A percentile compares a stretch with the other conserved stretches of the same genome.
Conservation (phyloP, 2,329 filamentous ascomycete genomes). For the Trichoderma citrinoviride region DNA sequence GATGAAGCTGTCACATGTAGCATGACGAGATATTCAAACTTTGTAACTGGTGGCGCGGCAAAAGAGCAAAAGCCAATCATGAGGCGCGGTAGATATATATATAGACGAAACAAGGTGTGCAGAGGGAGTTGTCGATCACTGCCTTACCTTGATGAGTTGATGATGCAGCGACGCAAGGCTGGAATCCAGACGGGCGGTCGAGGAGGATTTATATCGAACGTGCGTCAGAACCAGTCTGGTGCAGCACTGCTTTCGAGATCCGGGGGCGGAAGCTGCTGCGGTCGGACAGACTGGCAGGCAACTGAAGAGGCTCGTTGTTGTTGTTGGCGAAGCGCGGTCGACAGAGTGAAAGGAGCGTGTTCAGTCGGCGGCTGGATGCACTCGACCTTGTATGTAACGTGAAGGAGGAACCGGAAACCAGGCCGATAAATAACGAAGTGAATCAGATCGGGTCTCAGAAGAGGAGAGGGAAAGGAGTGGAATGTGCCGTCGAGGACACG, state of each 20-base stretch:
- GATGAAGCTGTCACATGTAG: neutral
- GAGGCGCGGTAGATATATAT: neutral
- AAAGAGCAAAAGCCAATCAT: neutral
- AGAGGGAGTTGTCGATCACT: neutral
- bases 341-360: slow-evolving; percentile 7
- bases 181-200: neutral
- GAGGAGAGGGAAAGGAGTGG: slow-evolving; percentile 33
- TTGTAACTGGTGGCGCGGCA: neutral
- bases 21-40: neutral
- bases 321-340: slow-evolving; percentile 1
- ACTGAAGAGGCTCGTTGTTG: slow-evolving; percentile 20
- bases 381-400: slow-evolving; percentile 16
- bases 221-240: slow-evolving; percentile 29
- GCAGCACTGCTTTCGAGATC: slow-evolving; percentile 20
- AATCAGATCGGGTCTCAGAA: slow-evolving; percentile 9
- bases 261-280: slow-evolving; percentile 2
- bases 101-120: neutral
- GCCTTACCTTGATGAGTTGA: slow-evolving; percentile 18
- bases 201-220: slow-evolving; percentile 10
- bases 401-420: slow-evolving; percentile 15
- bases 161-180: slow-evolving; percentile 1
- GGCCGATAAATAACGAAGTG: slow-evolving; percentile 16
- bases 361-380: slow-evolving; percentile 20
- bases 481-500: slow-evolving; percentile 35
- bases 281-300: slow-evolving; percentile 27